Evolutionary conservation across 768 basidiomycete genomes (phyloP).

Genomic region (Kwoniella mangroviensis): DNA sequence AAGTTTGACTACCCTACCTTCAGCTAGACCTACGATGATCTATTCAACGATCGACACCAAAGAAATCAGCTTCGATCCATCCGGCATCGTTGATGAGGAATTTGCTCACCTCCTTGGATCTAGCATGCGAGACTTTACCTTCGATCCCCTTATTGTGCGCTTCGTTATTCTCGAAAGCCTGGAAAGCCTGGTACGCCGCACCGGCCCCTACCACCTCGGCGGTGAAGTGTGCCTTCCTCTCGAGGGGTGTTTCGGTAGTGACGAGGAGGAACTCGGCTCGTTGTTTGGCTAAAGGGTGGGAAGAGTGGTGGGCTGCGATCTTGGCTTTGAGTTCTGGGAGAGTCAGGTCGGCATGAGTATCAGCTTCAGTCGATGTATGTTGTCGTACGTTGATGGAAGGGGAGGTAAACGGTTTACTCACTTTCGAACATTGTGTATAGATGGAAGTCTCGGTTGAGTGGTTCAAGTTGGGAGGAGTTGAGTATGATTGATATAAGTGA

Average conservation of each 20-base stretch:
- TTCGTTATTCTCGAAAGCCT: conserved; percentile 46
- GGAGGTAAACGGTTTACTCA: conserved; percentile 3
- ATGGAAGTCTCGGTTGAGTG: background rate
- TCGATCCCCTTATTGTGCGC: conserved; percentile 31
- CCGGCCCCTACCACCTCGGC: conserved; percentile 47
- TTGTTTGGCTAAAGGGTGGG: conserved; percentile 36
- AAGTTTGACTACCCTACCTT: conserved; percentile 39
- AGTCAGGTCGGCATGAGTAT: background rate
- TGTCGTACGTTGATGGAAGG: background rate
- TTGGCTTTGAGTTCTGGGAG: conserved; percentile 35
- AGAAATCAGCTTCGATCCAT: background rate
- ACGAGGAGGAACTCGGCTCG: conserved; percentile 49
- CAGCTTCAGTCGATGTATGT: background rate
- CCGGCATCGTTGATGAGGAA: background rate
- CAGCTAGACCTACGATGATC: conserved; percentile 46
- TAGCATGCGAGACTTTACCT: conserved; percentile 31
- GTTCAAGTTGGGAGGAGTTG: background rate
- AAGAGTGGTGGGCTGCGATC: conserved; percentile 31
- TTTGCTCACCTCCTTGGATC: conserved; percentile 36
- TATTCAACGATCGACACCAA: background rate
- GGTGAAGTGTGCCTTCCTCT: conserved; percentile 49
- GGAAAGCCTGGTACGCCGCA: conserved; percentile 48
- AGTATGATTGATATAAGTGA: background rate
- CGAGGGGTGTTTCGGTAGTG: conserved; percentile 37
- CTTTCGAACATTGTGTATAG: conserved; percentile 24